Percentiles rank a stretch among this genome's conserved stretches.
Evolutionary conservation across 768 basidiomycete genomes (phyloP).

Genomic region (Amanita molliuscula): DNA sequence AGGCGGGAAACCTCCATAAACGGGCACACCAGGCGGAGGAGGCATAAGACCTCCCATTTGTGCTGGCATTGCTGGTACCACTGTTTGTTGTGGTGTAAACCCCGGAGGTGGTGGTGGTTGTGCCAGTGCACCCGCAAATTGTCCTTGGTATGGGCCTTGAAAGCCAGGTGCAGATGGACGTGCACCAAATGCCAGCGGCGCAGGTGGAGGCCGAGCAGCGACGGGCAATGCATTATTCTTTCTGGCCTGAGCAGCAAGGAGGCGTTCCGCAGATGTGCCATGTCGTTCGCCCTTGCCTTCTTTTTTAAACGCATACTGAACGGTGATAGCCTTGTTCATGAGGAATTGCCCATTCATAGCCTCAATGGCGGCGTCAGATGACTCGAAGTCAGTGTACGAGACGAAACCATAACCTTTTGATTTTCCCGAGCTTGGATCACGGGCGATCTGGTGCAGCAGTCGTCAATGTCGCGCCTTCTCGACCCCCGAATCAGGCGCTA

Average conservation of each 20-base stretch:
- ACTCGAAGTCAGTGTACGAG: conserved; percentile 94
- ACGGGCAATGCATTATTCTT: conserved; percentile 90
- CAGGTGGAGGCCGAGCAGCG: conserved; percentile 63
- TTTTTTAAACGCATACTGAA: conserved; percentile 99
- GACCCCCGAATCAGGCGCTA: neutral
- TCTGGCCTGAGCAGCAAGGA: conserved; percentile 89
- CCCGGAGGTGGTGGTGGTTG: conserved; percentile 76
- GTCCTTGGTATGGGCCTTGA: conserved; percentile 78
- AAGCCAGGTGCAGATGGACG: conserved; percentile 61
- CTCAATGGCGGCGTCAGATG: conserved; percentile 92
- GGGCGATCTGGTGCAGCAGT: conserved; percentile 60
- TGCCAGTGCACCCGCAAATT: conserved; percentile 84
- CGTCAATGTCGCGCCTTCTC: neutral
- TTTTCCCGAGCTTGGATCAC: conserved; percentile 72
- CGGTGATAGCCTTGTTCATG: conserved; percentile 96
- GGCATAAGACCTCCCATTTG: conserved; percentile 17
- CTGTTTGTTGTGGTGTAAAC: conserved; percentile 63
- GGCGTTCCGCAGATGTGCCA: conserved; percentile 92
- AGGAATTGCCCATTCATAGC: conserved; percentile 97
- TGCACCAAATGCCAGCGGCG: conserved; percentile 62
- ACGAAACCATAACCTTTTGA: conserved; percentile 99
- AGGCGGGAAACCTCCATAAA: conserved; percentile 47
- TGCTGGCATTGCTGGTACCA: conserved; percentile 37
- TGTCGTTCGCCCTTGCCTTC: conserved; percentile 98
- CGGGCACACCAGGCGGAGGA: conserved; percentile 22